Base-by-base conservation (phyloP, 2,329 filamentous ascomycete species). In the Aphanoascus verrucosus region DNA sequence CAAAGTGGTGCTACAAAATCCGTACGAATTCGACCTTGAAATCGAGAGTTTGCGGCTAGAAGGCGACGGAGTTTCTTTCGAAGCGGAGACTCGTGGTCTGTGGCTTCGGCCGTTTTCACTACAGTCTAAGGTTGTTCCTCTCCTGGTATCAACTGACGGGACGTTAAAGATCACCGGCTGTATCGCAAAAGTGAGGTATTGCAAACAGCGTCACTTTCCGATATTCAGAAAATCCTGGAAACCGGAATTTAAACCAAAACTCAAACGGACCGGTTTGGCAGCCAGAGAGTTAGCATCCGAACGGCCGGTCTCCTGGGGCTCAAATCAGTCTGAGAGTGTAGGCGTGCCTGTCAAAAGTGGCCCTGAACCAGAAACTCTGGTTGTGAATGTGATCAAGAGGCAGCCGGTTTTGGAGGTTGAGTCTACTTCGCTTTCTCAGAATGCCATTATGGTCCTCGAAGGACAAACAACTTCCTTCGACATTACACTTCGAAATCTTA, bases 1-100 rank as follows among this genome's bases (percentile, higher is more conserved):
- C 68, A 79, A 80, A 60, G 78, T 97, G 31, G 89, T 86, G 1
- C 74, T 98, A 15, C 93, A 97, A 64, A 98, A 98, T 61, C 88
- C 90, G 0, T 96, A 89, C 61, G 91, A 97, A 56, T 85, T 97
- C 59, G 88, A 96, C 57, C 73, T 98, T 3, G 88, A 94, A 52
- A 83, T 98, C 34, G 89, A 97, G 65, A 84, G 81, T 51, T 77
- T 98, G 43, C 78, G 77, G 23, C 73, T 98, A 5, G 83, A 88
- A 57, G 80, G 83, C 8, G 81, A 86, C 56, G 89, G 88, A 0
- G 78, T 83, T 20, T 76, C 82, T 1, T 87, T 96, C 54, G 79
- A 84, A 52, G 83, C 85, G 0, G 70, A 78, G 5, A 72, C 78
- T 12, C 81, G 85, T 58, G 79, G 78, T 49, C 81, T 85, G 3